Percentiles rank a stretch among this genome's conserved stretches.
Conservation (phyloP, 2,329 filamentous ascomycete genomes). For the Clarireedia paspali region DNA sequence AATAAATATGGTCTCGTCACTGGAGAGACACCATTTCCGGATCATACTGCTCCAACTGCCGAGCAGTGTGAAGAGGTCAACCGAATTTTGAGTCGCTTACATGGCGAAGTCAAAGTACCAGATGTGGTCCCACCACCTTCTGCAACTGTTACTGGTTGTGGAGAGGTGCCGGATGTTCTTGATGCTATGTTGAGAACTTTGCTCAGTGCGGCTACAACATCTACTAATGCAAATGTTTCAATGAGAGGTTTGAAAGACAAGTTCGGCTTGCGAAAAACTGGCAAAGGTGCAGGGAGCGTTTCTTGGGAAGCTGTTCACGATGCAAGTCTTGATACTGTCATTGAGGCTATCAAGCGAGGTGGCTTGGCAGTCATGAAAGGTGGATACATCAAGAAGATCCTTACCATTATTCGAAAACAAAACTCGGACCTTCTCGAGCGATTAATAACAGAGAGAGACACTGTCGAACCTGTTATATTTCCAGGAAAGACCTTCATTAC, state of each 20-base stretch:
- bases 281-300: constrained; percentile 63
- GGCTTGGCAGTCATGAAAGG: constrained; percentile 67
- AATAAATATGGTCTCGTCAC: constrained; percentile 47
- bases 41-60: constrained; percentile 55
- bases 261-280: constrained; percentile 55
- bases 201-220: constrained; percentile 44
- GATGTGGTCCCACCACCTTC: constrained; percentile 63
- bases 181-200: constrained; percentile 47
- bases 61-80: constrained; percentile 65
- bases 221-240: constrained; percentile 50
- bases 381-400: constrained; percentile 63
- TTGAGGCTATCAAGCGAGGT: constrained; percentile 59
- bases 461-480: constrained; percentile 35
- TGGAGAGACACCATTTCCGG: constrained; percentile 58
- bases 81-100: constrained; percentile 53
- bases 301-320: constrained; percentile 65
- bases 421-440: constrained; percentile 48
- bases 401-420: constrained; percentile 64
- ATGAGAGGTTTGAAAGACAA: constrained; percentile 56
- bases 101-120: constrained; percentile 59
- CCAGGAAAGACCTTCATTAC: constrained; percentile 35
- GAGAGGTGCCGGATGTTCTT: constrained; percentile 47
- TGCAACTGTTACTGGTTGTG: constrained; percentile 60
- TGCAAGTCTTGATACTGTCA: constrained; percentile 52
- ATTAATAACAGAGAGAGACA: constrained; percentile 37